These are phyloP conservation scores for Bjerkandera adusta DNA, from an alignment of 1,284 basidiomycete species.

Conservation along the genomic window DNA sequence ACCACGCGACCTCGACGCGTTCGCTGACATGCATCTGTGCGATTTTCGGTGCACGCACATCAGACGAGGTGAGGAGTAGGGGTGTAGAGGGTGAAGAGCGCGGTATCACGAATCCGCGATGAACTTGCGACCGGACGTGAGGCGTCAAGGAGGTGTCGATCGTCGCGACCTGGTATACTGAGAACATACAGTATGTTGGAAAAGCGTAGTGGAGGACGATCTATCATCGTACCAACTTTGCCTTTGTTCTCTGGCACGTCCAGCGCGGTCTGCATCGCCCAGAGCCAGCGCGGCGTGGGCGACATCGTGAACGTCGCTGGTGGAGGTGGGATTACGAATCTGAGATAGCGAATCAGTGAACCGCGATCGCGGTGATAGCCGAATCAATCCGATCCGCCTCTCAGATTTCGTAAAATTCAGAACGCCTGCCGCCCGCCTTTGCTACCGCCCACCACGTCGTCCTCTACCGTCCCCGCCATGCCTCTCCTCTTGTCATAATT, in stretches of 20 bases:
- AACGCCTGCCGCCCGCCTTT: constrained; percentile 5
- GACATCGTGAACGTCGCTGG: too few relatives aligned
- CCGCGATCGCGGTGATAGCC: constrained; percentile 6
- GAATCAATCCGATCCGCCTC: background rate
- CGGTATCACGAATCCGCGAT: constrained; percentile 52
- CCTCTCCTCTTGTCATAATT: constrained; percentile 35
- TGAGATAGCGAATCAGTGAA: too few relatives aligned
- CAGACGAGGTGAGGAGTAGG: constrained; percentile 57
- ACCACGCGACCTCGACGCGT: constrained; percentile 54
- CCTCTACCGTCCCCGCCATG: constrained; percentile 28
- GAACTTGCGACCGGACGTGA: constrained; percentile 58
- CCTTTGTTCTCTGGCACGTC: constrained; percentile 37
- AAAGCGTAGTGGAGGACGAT: background rate
- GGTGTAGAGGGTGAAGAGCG: constrained; percentile 44
- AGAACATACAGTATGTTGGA: background rate
- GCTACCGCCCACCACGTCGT: constrained; percentile 11
- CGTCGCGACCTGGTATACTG: constrained; percentile 64
- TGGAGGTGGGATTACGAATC: too few relatives aligned
- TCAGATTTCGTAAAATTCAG: background rate
- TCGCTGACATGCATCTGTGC: constrained; percentile 43
- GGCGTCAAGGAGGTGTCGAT: constrained; percentile 43
- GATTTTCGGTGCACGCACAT: constrained; percentile 56
- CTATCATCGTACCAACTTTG: constrained; percentile 37
- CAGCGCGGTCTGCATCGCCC: constrained; percentile 43
- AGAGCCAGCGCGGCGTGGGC: constrained; percentile 49